These are phyloP conservation scores for Dillenia suffruticosa DNA, from an alignment of 164 flowering plant species.

Conservation along the genomic window DNA sequence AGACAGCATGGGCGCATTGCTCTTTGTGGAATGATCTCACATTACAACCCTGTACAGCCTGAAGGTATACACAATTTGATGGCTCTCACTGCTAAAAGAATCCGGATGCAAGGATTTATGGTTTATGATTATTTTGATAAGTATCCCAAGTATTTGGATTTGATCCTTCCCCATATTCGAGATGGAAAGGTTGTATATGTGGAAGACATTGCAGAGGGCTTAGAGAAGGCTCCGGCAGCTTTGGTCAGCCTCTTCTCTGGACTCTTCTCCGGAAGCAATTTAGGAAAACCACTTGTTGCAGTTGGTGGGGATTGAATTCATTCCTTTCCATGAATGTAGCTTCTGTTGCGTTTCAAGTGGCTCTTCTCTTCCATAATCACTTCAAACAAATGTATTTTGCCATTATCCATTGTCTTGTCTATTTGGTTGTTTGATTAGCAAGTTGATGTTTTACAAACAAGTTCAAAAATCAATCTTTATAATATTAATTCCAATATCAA, in stretches of 20 bases:
- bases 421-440: no score
- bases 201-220: conserved; percentile 50
- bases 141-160: conserved; percentile 34
- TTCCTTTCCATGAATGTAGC: background rate
- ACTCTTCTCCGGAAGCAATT: conserved; percentile 42
- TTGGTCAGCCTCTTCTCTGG: conserved; percentile 21
- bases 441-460: no score
- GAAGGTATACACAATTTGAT: conserved; percentile 40
- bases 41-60: conserved; percentile 25
- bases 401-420: no score
- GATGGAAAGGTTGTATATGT: conserved; percentile 46
- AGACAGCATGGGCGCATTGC: conserved; percentile 45
- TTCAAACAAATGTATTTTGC: background rate
- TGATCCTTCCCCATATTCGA: conserved; percentile 22
- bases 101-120: conserved; percentile 43
- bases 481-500: no score
- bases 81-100: conserved; percentile 22
- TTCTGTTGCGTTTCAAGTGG: no score
- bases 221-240: conserved; percentile 62
- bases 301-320: conserved; percentile 24
- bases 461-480: no score
- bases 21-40: conserved; percentile 59
- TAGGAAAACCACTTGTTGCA: conserved; percentile 46
- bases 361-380: background rate
- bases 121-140: conserved; percentile 24